A percentile compares a stretch with the other conserved stretches of the same genome.
phyloP scores from a whole-genome alignment of 345 rosid genomes.

The Populus nigra region DNA sequence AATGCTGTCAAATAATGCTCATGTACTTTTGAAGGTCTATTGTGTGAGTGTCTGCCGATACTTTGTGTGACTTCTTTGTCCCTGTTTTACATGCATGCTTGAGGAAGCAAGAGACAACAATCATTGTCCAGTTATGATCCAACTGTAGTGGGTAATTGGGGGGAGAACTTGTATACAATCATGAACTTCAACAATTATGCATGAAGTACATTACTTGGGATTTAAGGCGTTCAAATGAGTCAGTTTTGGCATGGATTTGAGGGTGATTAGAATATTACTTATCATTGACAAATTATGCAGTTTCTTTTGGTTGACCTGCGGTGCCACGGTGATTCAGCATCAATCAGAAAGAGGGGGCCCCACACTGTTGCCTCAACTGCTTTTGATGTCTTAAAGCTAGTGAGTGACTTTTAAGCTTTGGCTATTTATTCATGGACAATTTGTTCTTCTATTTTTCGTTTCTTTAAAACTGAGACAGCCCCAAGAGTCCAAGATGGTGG shows the following conservation, averaged over 20 bases:
- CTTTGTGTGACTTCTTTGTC: too few species aligned
- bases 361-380: conserved; percentile 87
- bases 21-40: too few species aligned
- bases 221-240: not conserved
- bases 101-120: too few species aligned
- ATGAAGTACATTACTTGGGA: too few species aligned
- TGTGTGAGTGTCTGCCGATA: too few species aligned
- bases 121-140: too few species aligned
- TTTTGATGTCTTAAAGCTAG: conserved; percentile 81
- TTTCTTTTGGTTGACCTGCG: conserved; percentile 87
- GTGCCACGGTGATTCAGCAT: conserved; percentile 95
- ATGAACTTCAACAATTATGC: too few species aligned
- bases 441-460: not conserved
- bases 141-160: too few species aligned
- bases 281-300: conserved; percentile 30
- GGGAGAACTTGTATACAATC: too few species aligned
- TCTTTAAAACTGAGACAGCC: not conserved
- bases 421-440: conserved; percentile 2
- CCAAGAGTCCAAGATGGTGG: not conserved
- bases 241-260: not conserved
- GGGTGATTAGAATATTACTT: not conserved
- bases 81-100: too few species aligned
- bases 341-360: conserved; percentile 62
- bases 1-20: too few species aligned
- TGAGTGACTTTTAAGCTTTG: conserved; percentile 25